Evolutionary conservation across 768 basidiomycete genomes (phyloP).

Genomic region (Rhodotorula graminis): DNA sequence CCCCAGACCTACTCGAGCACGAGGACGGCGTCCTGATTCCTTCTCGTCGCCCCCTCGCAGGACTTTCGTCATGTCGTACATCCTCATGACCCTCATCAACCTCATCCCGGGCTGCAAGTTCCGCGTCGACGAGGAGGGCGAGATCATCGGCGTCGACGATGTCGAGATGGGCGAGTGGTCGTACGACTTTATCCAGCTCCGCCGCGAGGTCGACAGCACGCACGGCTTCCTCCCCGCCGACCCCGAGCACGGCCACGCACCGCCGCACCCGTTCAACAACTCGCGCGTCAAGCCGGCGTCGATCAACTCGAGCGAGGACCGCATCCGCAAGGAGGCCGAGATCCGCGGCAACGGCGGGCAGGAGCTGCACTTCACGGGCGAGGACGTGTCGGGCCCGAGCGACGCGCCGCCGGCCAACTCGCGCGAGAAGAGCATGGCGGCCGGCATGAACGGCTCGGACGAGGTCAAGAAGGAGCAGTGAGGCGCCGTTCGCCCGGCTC

Average conservation of each 20-base stretch:
- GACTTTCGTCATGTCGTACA: constrained; percentile 44
- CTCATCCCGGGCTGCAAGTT: constrained; percentile 58
- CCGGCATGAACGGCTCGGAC: not conserved
- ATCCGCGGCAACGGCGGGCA: not conserved
- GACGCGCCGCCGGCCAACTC: constrained; percentile 1
- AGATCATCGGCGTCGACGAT: constrained; percentile 77
- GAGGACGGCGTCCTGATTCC: not conserved
- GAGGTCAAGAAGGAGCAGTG: not conserved
- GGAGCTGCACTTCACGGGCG: not conserved
- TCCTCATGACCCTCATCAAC: constrained; percentile 52
- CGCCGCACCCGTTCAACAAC: not conserved
- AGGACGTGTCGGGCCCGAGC: constrained; percentile 1
- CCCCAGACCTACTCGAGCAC: too few relatives aligned
- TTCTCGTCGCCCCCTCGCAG: constrained; percentile 52
- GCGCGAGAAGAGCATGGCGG: constrained; percentile 12
- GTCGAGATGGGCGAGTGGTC: constrained; percentile 75
- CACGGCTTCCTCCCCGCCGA: not conserved
- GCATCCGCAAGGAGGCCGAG: not conserved
- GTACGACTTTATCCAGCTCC: constrained; percentile 63
- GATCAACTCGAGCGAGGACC: constrained; percentile 19
- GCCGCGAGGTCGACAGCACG: constrained; percentile 30
- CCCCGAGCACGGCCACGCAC: not conserved
- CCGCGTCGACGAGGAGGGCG: constrained; percentile 53
- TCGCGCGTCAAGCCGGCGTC: constrained; percentile 27
- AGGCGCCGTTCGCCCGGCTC: not conserved